Base-by-base conservation (phyloP, 208 protist genomes). In the Herpetomonas tarakana region DNA sequence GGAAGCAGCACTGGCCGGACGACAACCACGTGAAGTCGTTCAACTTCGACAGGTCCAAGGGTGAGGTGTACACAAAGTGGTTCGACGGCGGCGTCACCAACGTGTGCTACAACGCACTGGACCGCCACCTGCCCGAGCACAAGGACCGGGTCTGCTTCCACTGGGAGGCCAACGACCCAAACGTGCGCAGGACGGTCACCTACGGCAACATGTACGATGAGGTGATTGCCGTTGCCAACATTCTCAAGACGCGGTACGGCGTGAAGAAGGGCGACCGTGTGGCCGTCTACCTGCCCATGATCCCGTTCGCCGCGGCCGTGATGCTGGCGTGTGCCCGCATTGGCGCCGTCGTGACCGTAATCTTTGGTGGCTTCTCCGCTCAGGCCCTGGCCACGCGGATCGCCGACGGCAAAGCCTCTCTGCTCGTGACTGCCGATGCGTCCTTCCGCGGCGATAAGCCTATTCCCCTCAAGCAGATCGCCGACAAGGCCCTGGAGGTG, bases 291-390 rank as follows among this genome's bases (percentile, higher is more conserved):
- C 78, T 99, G 44, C 97, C 98, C 19, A 98, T 98, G 87, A 91
- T 98, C 26, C 85, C 94, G 12, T 92, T 98, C 31, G 74, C 88
- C 22, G 74, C 71, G 24, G 71, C 91, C 14, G 80, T 90, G 19
- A 99, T 99, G 96, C 88, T 99, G 9, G 98, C 98, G 16, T 98
- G 94, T 58, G 98, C 98, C n/a, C 88, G 98, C 35, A 97, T 99
- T 46, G 98, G 98, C 39, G 90, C 90, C 12, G 74, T 97, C 3
- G 68, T 72, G n/a, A 83, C 67, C 41, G 90, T 96, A 11, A 71
- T 95, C 26, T 96, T 97, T 45, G 85, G 74, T 26, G 89, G 90
- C 52, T 97, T 96, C 70, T 90, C 83, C 30, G 39, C 76, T 0
- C 63, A 87, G 50, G 72, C 82, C 7, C 50, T 97, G 28, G 54